Conservation (phyloP, 768 basidiomycete genomes). For the Suillus decipiens region DNA sequence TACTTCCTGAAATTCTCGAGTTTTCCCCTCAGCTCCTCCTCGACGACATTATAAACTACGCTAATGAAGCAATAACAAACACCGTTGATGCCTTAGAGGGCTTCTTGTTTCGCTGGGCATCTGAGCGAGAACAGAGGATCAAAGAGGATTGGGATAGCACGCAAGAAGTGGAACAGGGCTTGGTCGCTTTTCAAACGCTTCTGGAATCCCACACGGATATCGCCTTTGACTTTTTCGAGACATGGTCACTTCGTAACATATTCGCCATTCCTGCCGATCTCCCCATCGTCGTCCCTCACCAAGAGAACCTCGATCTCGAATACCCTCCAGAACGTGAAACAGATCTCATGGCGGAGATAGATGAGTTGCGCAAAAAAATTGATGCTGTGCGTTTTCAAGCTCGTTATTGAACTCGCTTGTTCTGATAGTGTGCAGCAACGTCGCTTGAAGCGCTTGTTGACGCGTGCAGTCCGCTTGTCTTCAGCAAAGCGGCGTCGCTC, state of each 20-base stretch:
- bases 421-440: slow-evolving; percentile 51
- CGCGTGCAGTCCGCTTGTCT: slow-evolving; percentile 52
- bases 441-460: slow-evolving; percentile 57
- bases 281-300: slow-evolving; percentile 75
- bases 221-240: slow-evolving; percentile 91
- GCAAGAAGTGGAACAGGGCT: slow-evolving; percentile 75
- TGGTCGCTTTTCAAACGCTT: slow-evolving; percentile 86
- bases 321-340: slow-evolving; percentile 57
- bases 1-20: slow-evolving; percentile 74
- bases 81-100: slow-evolving; percentile 80
- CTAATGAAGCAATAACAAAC: slow-evolving; percentile 76
- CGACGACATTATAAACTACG: slow-evolving; percentile 84
- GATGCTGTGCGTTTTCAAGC: slow-evolving; percentile 57
- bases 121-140: slow-evolving; percentile 54
- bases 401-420: background rate
- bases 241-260: slow-evolving; percentile 86
- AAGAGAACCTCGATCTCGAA: slow-evolving; percentile 68
- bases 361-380: slow-evolving; percentile 63
- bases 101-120: slow-evolving; percentile 73
- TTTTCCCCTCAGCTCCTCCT: slow-evolving; percentile 84
- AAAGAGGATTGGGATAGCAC: slow-evolving; percentile 56
- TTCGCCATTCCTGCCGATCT: slow-evolving; percentile 74
- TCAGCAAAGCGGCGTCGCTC: slow-evolving; percentile 48
- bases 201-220: slow-evolving; percentile 87
- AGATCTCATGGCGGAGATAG: slow-evolving; percentile 66